A percentile compares a stretch with the other conserved stretches of the same genome.
Conservation (phyloP, 2,329 filamentous ascomycete genomes). For the Alternaria novae-zelandiae region DNA sequence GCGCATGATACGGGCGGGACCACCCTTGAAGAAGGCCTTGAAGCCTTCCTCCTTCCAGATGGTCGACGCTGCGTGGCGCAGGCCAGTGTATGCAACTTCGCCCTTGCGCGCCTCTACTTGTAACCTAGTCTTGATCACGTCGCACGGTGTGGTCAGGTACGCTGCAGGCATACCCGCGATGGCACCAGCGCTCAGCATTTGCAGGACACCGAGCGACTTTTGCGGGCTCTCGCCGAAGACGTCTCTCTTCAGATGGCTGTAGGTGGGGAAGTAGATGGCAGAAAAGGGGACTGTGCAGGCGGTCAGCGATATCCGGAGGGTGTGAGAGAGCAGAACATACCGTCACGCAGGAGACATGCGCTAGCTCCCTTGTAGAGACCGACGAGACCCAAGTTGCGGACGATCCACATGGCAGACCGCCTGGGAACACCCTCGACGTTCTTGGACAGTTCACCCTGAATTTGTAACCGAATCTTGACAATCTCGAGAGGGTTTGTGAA, state of each 20-base stretch:
- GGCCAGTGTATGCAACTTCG: slow-evolving; percentile 83
- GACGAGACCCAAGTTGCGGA: slow-evolving; percentile 89
- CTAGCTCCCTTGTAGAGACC: slow-evolving; percentile 97
- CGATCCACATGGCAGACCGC: slow-evolving; percentile 96
- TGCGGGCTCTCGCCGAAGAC: slow-evolving; percentile 87
- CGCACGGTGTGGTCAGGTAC: slow-evolving; percentile 95
- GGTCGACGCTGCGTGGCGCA: slow-evolving; percentile 83
- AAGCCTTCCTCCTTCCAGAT: slow-evolving; percentile 92
- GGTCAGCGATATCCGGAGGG: slow-evolving; percentile 14
- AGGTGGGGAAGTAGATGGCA: slow-evolving; percentile 97
- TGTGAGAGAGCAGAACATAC: slow-evolving; percentile 24
- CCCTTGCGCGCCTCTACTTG: slow-evolving; percentile 98
- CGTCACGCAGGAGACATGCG: slow-evolving; percentile 89
- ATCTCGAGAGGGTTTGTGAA: slow-evolving; percentile 99
- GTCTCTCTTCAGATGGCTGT: slow-evolving; percentile 92
- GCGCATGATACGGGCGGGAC: slow-evolving; percentile 90
- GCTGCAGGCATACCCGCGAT: slow-evolving; percentile 68
- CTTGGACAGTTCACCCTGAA: slow-evolving; percentile 95
- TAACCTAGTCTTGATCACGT: slow-evolving; percentile 98
- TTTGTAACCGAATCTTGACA: slow-evolving; percentile 97
- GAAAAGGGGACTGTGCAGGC: slow-evolving; percentile 78
- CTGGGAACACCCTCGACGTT: slow-evolving; percentile 80
- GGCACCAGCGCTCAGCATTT: slow-evolving; percentile 91
- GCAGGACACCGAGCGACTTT: slow-evolving; percentile 87
- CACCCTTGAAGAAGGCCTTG: slow-evolving; percentile 97